phyloP scores from a whole-genome alignment of 2,329 filamentous ascomycete species.

The Aspergillus uvarum region DNA sequence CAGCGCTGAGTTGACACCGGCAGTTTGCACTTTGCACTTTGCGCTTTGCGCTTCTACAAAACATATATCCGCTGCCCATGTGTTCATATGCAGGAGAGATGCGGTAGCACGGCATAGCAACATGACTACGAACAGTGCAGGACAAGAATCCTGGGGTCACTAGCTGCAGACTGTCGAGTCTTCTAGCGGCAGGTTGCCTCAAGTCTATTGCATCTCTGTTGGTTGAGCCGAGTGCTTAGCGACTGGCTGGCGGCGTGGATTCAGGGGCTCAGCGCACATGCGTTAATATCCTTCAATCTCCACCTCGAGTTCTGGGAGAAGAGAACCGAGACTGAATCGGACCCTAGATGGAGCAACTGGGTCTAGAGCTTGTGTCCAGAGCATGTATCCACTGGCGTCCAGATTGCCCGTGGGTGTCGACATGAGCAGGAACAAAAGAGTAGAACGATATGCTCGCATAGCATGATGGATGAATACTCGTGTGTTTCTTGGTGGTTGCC shows the following conservation, averaged over 20 bases:
- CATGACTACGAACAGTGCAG: too few relatives aligned
- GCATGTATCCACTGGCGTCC: background rate
- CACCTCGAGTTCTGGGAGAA: background rate
- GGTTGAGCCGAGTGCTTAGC: background rate
- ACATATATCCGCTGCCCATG: too few relatives aligned
- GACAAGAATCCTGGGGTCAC: background rate
- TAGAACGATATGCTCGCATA: too few relatives aligned
- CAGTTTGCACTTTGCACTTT: too few relatives aligned
- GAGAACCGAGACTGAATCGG: background rate
- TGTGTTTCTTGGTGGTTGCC: too few relatives aligned
- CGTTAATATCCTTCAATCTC: background rate
- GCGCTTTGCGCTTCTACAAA: too few relatives aligned
- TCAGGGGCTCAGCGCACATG: background rate
- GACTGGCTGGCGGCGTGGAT: background rate
- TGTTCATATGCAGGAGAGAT: too few relatives aligned
- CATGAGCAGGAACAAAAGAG: background rate
- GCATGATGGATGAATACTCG: too few relatives aligned
- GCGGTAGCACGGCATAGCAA: too few relatives aligned
- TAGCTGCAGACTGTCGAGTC: background rate
- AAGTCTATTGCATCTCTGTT: background rate
- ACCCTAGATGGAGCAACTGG: background rate
- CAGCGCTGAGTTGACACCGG: too few relatives aligned
- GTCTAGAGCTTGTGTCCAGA: background rate
- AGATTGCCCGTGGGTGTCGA: background rate
- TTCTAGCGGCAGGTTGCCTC: background rate